These are phyloP conservation scores for Sporothrix humicola DNA, from an alignment of 2,329 filamentous ascomycete genomes.

Conservation along the genomic window DNA sequence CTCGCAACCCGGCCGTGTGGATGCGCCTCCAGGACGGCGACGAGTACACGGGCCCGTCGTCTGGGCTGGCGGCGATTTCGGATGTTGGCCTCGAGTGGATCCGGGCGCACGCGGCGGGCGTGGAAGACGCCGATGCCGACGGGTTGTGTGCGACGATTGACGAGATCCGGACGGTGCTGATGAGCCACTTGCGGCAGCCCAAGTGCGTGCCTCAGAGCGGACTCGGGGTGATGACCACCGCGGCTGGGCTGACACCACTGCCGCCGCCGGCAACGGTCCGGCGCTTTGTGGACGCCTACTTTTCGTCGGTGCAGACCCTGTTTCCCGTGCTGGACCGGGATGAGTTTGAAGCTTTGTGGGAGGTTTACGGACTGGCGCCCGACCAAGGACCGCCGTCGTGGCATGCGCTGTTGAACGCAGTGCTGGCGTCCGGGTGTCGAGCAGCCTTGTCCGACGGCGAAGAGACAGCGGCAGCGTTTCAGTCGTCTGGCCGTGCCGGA, in stretches of 20 bases:
- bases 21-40: conserved; percentile 29
- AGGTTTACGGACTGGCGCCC: neutral
- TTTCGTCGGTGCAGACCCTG: conserved; percentile 26
- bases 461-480: conserved; percentile 29
- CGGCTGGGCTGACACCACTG: neutral
- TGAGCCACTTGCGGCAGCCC: conserved; percentile 31
- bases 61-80: conserved; percentile 32
- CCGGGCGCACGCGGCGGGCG: conserved; percentile 36
- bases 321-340: conserved; percentile 30
- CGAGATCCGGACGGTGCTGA: conserved; percentile 28
- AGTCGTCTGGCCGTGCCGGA: conserved; percentile 29
- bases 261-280: conserved; percentile 16
- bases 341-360: conserved; percentile 24
- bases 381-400: conserved; percentile 8
- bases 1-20: conserved; percentile 30
- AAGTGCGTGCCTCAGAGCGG: conserved; percentile 27
- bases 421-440: conserved; percentile 31
- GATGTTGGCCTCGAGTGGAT: conserved; percentile 43
- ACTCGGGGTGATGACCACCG: neutral
- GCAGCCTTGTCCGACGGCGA: conserved; percentile 28
- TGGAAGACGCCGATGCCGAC: conserved; percentile 33
- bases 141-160: conserved; percentile 27
- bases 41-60: conserved; percentile 33
- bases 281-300: conserved; percentile 31
- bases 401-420: conserved; percentile 28